phyloP scores from a whole-genome alignment of 2,329 filamentous ascomycete genomes.

The Chaetomium strumarium region DNA sequence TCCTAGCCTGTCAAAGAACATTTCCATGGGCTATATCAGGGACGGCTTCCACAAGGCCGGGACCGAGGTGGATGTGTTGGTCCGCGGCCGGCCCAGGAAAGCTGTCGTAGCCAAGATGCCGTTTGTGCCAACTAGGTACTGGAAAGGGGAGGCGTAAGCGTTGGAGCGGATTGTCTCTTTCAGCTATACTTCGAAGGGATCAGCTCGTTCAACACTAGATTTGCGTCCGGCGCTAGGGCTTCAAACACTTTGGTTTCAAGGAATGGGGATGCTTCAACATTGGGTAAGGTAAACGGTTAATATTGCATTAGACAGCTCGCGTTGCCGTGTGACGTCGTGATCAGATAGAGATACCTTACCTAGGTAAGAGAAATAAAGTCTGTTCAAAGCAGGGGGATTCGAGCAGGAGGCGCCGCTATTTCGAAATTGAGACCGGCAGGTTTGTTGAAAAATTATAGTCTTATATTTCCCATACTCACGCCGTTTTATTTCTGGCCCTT shows the following conservation, averaged over 20 bases:
- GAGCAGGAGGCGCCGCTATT: no score
- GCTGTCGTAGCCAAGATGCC: slow-evolving; percentile 83
- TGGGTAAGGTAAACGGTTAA: neutral
- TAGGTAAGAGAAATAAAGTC: neutral
- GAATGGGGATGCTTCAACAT: slow-evolving; percentile 14
- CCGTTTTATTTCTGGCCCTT: neutral
- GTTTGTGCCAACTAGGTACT: slow-evolving; percentile 76
- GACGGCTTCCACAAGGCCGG: slow-evolving; percentile 77
- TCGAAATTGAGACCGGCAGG: neutral
- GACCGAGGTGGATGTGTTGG: slow-evolving; percentile 71
- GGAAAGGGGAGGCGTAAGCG: slow-evolving; percentile 37
- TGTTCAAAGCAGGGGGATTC: neutral
- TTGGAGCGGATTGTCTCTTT: neutral
- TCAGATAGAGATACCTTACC: neutral
- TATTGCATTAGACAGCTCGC: neutral
- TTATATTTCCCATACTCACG: slow-evolving; percentile 1
- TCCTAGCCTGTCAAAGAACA: slow-evolving; percentile 80
- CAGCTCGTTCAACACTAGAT: slow-evolving; percentile 18
- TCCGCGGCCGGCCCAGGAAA: slow-evolving; percentile 69
- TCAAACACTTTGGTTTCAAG: neutral
- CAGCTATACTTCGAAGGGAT: neutral
- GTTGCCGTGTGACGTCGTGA: neutral
- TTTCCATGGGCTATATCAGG: slow-evolving; percentile 90
- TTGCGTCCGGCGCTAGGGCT: slow-evolving; percentile 6
- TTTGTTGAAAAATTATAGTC: slow-evolving; percentile 17